Conservation (phyloP, 2,329 filamentous ascomycete genomes). For the Chaetomiaceae sp. region DNA sequence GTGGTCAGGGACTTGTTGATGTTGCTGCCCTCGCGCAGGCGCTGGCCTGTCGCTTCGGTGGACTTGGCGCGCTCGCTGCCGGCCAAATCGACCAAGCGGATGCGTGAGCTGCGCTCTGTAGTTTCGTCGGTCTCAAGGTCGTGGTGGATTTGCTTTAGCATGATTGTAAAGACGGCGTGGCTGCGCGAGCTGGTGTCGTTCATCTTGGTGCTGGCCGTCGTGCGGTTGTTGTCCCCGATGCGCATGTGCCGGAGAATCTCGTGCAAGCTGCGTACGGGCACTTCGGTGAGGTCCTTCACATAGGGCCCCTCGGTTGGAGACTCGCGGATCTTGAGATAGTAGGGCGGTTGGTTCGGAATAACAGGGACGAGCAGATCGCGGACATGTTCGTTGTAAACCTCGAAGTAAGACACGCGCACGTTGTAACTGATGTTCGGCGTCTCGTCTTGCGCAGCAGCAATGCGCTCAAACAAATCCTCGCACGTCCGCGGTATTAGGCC, state of each 20-base stretch:
- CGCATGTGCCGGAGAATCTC: conserved; percentile 92
- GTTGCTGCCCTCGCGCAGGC: conserved; percentile 89
- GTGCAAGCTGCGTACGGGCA: conserved; percentile 76
- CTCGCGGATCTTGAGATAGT: conserved; percentile 96
- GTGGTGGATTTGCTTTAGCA: conserved; percentile 96
- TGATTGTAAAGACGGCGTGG: conserved; percentile 96
- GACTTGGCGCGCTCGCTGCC: conserved; percentile 92
- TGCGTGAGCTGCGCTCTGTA: conserved; percentile 87
- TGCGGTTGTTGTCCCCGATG: conserved; percentile 79
- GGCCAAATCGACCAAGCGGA: conserved; percentile 89
- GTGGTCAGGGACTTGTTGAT: conserved; percentile 99
- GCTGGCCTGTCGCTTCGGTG: conserved; percentile 87
- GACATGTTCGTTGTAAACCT: conserved; percentile 99
- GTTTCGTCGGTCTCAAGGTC: conserved; percentile 97
- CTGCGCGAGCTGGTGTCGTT: conserved; percentile 96
- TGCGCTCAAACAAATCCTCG: conserved; percentile 90
- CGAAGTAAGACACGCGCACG: conserved; percentile 96
- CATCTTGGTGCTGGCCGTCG: conserved; percentile 94
- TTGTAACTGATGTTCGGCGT: conserved; percentile 92
- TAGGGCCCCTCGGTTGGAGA: conserved; percentile 93
- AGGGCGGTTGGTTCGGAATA: conserved; percentile 62
- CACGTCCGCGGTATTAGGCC: conserved; percentile 93
- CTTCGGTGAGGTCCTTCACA: conserved; percentile 91
- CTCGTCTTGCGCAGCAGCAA: conserved; percentile 69
- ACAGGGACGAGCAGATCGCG: conserved; percentile 82